Conservation (phyloP, 345 rosid genomes). For the Bretschneidera sinensis region DNA sequence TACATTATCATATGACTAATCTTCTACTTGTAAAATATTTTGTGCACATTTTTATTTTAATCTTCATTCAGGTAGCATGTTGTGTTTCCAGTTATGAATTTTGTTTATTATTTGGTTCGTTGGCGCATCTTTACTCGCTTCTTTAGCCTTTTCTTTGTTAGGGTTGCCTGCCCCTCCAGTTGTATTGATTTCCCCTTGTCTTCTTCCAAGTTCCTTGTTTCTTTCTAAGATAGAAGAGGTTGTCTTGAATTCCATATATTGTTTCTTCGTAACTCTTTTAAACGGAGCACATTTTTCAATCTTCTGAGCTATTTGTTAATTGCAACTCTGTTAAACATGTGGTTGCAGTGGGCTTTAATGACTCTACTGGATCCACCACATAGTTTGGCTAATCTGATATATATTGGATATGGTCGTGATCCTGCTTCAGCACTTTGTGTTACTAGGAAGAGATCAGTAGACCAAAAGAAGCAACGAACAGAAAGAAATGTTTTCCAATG, state of each 20-base stretch:
- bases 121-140: neutral
- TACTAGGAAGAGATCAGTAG: conserved; percentile 58
- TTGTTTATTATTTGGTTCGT: no score
- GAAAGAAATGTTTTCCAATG: conserved; percentile 69
- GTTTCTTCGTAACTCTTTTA: conserved; percentile 14
- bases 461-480: conserved; percentile 68
- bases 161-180: no score
- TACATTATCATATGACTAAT: no score
- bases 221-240: neutral
- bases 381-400: conserved; percentile 67
- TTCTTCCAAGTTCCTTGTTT: neutral
- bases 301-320: conserved; percentile 15
- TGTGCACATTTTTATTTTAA: no score
- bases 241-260: conserved; percentile 9
- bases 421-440: conserved; percentile 56
- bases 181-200: neutral
- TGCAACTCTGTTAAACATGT: conserved; percentile 21
- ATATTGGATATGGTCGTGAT: conserved; percentile 62
- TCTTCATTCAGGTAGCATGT: no score
- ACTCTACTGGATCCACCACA: conserved; percentile 53
- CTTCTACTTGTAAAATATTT: no score
- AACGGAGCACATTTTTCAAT: conserved; percentile 11
- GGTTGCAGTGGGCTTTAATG: conserved; percentile 76
- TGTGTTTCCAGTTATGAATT: no score
- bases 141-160: neutral